Evolutionary conservation across 352 stramenopile genomes (phyloP), one percentile per base, ranked within the genome.

Genomic region (Phytophthora nicotianae): DNA sequence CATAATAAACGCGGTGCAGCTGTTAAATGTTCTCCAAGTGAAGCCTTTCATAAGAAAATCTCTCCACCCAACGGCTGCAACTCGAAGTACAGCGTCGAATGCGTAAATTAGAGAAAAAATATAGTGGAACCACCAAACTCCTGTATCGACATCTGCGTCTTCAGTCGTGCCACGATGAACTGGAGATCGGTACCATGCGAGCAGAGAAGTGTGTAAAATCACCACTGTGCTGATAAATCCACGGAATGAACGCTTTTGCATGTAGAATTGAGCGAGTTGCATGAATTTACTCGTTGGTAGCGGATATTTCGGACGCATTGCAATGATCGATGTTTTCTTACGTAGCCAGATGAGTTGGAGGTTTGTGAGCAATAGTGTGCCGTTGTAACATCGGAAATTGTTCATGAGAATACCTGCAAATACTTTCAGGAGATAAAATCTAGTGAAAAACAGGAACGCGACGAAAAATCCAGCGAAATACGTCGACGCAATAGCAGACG

Each of bases 401-500:
- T 95, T 95, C 67, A 95, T 90, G 45, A 95, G 85, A 65, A 95
- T 91, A 2, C 82, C 86, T 0, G 83, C 82, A 13, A 93, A 93
- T 0, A 90, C 73, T 58, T 88, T 88, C 6, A 93, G 66, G 20
- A 93, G 70, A 54, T 86, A 93, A 50, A 93, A 93, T 14, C 82
- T 74, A 4, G 78, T 89, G 59, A 89, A 83, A 57, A 92, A 95
- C 40, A 91, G 88, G 53, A 90, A 89, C 5, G 70, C 70, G 5
- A 90, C 83, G 46, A 94, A 96, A 49, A 95, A 91, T 5, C 93
- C 74, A 4, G 87, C 85, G 60, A 92, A 90, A 47, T 87, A 89
- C 1, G 85, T 85, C 9, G 85, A 91, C 5, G 85, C 87, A 51
- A 90, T 90, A 17, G 86, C 74, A 32, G 79, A 74, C 0, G 78